A percentile compares a stretch with the other conserved stretches of the same genome.
phyloP scores from a whole-genome alignment of 495 filamentous ascomycete species.

The Trichodelitschia bisporula region DNA sequence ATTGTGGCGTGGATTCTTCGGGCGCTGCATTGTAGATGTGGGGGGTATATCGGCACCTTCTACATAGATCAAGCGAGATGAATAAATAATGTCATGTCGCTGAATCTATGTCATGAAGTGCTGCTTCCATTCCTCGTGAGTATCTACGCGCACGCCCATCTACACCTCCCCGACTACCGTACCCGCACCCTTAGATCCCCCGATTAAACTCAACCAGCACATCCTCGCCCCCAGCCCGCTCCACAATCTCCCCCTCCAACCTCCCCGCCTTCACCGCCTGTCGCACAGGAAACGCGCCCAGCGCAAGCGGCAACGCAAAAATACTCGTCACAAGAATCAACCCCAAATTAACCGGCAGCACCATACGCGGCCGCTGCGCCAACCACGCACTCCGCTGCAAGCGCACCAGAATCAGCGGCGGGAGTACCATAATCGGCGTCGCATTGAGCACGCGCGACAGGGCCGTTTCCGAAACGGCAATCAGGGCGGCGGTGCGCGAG shows the following conservation, averaged over 20 bases:
- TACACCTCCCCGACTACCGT: neutral
- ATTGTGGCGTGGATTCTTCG: neutral
- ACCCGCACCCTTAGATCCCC: slow-evolving; percentile 34
- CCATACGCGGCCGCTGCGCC: slow-evolving; percentile 40
- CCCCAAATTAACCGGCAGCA: slow-evolving; percentile 56
- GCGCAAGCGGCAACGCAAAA: slow-evolving; percentile 60
- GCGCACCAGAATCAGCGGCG: slow-evolving; percentile 59
- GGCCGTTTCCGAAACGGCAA: slow-evolving; percentile 84
- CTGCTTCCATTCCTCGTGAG: neutral
- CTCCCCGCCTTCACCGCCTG: slow-evolving; percentile 47
- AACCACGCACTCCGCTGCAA: slow-evolving; percentile 60
- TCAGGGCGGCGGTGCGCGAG: slow-evolving; percentile 58
- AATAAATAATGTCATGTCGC: neutral
- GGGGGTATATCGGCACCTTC: neutral
- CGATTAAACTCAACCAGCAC: slow-evolving; percentile 78
- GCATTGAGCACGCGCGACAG: slow-evolving; percentile 73
- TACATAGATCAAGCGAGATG: neutral
- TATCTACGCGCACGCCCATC: neutral
- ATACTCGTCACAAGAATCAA: slow-evolving; percentile 61
- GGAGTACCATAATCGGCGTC: slow-evolving; percentile 90
- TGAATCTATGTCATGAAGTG: neutral
- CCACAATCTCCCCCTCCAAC: slow-evolving; percentile 66
- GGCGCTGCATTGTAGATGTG: neutral
- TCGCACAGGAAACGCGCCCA: slow-evolving; percentile 79
- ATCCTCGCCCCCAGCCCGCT: slow-evolving; percentile 40